Evolutionary conservation across 1,284 basidiomycete species (phyloP).

Genomic region (Sparassis latifolia): DNA sequence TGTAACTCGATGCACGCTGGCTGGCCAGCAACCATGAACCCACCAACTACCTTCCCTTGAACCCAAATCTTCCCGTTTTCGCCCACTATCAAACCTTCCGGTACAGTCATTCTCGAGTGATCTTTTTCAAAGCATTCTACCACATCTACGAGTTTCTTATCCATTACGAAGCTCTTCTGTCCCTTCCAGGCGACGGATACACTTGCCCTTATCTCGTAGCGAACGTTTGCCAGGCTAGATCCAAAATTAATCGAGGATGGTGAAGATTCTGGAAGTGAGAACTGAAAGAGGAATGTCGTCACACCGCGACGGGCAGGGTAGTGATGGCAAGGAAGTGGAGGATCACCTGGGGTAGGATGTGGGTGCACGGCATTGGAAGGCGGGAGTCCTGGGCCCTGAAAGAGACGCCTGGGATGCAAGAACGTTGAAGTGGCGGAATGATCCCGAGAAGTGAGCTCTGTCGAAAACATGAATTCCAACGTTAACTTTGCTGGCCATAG

Average conservation of each 20-base stretch:
- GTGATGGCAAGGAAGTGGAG: constrained; percentile 54
- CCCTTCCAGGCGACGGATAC: constrained; percentile 69
- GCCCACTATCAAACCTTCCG: constrained; percentile 57
- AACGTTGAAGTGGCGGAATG: constrained; percentile 74
- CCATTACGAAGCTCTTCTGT: constrained; percentile 57
- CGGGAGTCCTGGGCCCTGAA: constrained; percentile 73
- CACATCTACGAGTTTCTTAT: constrained; percentile 55
- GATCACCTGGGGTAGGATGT: constrained; percentile 44
- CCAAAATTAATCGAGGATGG: constrained; percentile 68
- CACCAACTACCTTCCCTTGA: constrained; percentile 57
- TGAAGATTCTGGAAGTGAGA: constrained; percentile 56
- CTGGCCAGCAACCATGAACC: constrained; percentile 58
- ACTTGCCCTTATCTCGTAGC: constrained; percentile 65
- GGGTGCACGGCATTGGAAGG: constrained; percentile 73
- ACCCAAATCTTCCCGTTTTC: constrained; percentile 75
- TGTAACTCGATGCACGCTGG: constrained; percentile 65
- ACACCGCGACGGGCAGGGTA: constrained; percentile 61
- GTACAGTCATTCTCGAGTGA: constrained; percentile 26
- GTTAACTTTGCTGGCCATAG: not conserved
- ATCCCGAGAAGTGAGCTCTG: constrained; percentile 69
- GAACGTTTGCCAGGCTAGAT: constrained; percentile 54
- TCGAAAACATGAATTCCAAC: not conserved
- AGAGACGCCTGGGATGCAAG: constrained; percentile 57
- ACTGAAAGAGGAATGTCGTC: constrained; percentile 69
- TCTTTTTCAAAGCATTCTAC: constrained; percentile 47